Evolutionary conservation across 768 basidiomycete genomes (phyloP), one percentile per base, ranked within the genome.

Genomic region (Russula sp.): DNA sequence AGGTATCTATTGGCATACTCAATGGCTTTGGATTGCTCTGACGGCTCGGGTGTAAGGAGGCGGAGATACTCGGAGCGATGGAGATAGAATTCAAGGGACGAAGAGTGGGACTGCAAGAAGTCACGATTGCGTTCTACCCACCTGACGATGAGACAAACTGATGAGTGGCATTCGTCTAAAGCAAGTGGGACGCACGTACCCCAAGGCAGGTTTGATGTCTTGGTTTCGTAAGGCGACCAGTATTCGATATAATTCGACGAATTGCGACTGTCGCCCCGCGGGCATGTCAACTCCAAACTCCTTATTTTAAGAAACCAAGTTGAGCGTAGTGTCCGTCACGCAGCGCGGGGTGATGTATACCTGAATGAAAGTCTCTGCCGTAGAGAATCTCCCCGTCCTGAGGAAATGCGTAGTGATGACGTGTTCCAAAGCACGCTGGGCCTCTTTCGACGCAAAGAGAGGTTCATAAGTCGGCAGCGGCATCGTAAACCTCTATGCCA

Each of bases 21-120:
- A 46, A 97, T 77, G 2, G 92, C 90, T 13, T 77, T 75, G 4
- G 75, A 61, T 36, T 80, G 77, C 67, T 86, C 75, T 32, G 83
- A 79, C 7, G 85, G 81, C 64, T 83, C 78, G 10, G 82, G 79
- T 35, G 82, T 77, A 51, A 89, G 77, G 10, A 96, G 77, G 4
- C 85, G 85, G 57, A 97, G 81, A 71, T 91, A 98, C 71, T 93
- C 87, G 10, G 92, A 93, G 32, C 92, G 89, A 68, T 98, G 92
- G 32, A 98, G 81, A 69, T 87, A 77, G 71, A 96, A 99, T 67
- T 93, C 91, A 11, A 99, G 81, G 0, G 90, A 81, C 1, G 94
- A 96, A 9, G 82, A 82, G 36, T 87, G 85, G 6, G 78, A 73
- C 49, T 77, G 77, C 13, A 97, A 78, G 70, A 90, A 94, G 3